phyloP scores from a whole-genome alignment of 495 filamentous ascomycete species.

The Xylaria bambusicola region DNA sequence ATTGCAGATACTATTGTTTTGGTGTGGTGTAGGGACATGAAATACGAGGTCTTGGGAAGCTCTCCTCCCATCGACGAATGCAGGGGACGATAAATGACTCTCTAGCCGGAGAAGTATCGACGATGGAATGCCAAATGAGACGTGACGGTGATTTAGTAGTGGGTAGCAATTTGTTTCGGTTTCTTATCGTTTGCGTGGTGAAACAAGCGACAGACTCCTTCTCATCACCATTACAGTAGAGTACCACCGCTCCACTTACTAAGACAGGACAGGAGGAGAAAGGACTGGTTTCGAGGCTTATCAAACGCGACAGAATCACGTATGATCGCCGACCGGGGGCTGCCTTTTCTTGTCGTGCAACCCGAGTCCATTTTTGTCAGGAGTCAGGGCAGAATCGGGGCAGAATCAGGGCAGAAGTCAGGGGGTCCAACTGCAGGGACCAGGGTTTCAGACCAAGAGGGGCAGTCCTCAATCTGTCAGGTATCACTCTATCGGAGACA shows the following conservation, averaged over 20 bases:
- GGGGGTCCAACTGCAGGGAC: constrained; percentile 20
- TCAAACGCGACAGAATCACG: constrained; percentile 25
- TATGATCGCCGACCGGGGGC: constrained; percentile 34
- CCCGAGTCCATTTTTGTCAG: not conserved
- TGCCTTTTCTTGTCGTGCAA: no score
- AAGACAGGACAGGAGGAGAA: no score
- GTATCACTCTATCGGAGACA: not conserved
- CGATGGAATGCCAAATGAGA: constrained; percentile 6
- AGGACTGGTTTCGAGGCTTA: not conserved
- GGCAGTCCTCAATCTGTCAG: no score
- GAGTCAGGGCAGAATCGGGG: constrained; percentile 17
- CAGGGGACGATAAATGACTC: no score
- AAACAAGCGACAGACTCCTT: constrained; percentile 25
- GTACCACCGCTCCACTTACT: no score
- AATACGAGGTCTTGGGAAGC: no score
- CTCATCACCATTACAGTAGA: constrained; percentile 5
- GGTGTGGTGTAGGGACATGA: no score
- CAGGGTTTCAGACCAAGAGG: constrained; percentile 8
- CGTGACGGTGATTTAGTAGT: not conserved
- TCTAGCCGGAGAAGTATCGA: not conserved
- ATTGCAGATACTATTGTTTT: no score
- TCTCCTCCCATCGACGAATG: constrained; percentile 6
- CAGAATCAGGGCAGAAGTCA: constrained; percentile 4
- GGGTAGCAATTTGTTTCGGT: constrained; percentile 10
- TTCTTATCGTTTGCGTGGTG: constrained; percentile 18